phyloP scores from a whole-genome alignment of 495 filamentous ascomycete species.

The Penicillium silybi region DNA sequence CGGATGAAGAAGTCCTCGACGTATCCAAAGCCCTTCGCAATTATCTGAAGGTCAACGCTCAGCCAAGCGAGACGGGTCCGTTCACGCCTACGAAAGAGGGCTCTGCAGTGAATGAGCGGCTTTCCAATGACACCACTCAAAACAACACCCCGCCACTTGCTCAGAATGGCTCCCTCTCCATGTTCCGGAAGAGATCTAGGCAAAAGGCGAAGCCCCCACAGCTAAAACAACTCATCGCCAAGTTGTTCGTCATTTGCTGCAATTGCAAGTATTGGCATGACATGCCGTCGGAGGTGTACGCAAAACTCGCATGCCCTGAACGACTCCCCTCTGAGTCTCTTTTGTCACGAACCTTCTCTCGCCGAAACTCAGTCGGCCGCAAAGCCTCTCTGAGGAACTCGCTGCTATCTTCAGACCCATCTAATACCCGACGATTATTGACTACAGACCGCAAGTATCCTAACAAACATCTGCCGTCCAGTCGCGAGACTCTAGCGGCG shows the following conservation, averaged over 20 bases:
- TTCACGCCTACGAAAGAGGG: background rate
- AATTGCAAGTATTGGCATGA: conserved; percentile 79
- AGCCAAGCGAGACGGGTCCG: background rate
- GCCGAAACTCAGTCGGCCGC: background rate
- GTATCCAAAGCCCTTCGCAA: conserved; percentile 6
- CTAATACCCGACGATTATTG: conserved; percentile 2
- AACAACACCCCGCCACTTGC: background rate
- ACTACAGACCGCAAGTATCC: background rate
- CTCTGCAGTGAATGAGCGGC: background rate
- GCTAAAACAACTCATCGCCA: conserved; percentile 55
- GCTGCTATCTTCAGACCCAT: conserved; percentile 29
- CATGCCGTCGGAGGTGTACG: conserved; percentile 70
- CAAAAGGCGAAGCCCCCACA: conserved; percentile 16
- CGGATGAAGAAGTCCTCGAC: conserved; percentile 29
- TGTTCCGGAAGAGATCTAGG: conserved; percentile 5
- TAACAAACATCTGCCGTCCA: background rate
- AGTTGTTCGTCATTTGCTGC: conserved; percentile 79
- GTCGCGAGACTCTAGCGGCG: background rate
- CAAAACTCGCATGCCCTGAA: conserved; percentile 65
- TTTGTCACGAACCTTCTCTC: conserved; percentile 10
- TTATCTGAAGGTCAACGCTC: background rate
- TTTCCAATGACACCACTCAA: background rate
- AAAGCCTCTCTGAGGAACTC: conserved; percentile 2
- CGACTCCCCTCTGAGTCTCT: conserved; percentile 42
- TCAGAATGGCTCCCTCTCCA: conserved; percentile 1